A percentile compares a stretch with the other conserved stretches of the same genome.
phyloP scores from a whole-genome alignment of 2,329 filamentous ascomycete genomes.

The Aspergillus alliaceus region DNA sequence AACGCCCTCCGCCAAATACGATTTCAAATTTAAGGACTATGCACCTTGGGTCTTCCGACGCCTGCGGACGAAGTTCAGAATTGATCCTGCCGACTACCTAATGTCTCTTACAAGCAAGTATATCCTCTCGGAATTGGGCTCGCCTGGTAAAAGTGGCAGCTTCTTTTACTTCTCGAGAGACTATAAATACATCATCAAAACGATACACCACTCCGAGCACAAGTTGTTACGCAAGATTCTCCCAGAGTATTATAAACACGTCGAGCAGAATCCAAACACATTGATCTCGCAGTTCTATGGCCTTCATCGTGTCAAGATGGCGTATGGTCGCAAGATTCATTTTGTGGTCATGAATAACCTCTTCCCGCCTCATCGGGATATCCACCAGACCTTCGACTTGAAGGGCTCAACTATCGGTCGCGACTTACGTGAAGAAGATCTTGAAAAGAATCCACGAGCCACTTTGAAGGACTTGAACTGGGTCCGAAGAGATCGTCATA shows the following conservation, averaged over 20 bases:
- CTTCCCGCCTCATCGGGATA: slow-evolving; percentile 94
- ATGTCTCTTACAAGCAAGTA: slow-evolving; percentile 99
- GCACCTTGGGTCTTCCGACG: slow-evolving; percentile 99
- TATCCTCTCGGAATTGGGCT: slow-evolving; percentile 94
- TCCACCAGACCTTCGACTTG: slow-evolving; percentile 93
- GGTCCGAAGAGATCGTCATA: slow-evolving; percentile 78
- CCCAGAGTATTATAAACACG: slow-evolving; percentile 90
- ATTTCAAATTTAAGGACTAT: slow-evolving; percentile 99
- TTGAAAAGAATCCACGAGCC: slow-evolving; percentile 85
- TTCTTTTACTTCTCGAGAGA: slow-evolving; percentile 99
- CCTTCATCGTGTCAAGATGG: slow-evolving; percentile 95
- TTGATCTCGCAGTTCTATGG: slow-evolving; percentile 97
- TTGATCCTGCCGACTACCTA: slow-evolving; percentile 95
- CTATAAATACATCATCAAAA: slow-evolving; percentile 99
- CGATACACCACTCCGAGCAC: slow-evolving; percentile 87
- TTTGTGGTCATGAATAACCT: slow-evolving; percentile 99
- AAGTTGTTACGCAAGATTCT: slow-evolving; percentile 51
- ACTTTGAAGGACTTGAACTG: slow-evolving; percentile 97
- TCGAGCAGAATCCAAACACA: slow-evolving; percentile 91
- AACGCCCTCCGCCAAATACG: slow-evolving; percentile 96
- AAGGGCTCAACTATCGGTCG: slow-evolving; percentile 95
- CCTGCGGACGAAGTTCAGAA: slow-evolving; percentile 79
- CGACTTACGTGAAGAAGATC: slow-evolving; percentile 83
- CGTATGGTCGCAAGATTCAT: slow-evolving; percentile 96
- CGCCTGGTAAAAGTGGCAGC: slow-evolving; percentile 95